phyloP scores from a whole-genome alignment of 208 protist genomes.

The Leishmania mexicana region DNA sequence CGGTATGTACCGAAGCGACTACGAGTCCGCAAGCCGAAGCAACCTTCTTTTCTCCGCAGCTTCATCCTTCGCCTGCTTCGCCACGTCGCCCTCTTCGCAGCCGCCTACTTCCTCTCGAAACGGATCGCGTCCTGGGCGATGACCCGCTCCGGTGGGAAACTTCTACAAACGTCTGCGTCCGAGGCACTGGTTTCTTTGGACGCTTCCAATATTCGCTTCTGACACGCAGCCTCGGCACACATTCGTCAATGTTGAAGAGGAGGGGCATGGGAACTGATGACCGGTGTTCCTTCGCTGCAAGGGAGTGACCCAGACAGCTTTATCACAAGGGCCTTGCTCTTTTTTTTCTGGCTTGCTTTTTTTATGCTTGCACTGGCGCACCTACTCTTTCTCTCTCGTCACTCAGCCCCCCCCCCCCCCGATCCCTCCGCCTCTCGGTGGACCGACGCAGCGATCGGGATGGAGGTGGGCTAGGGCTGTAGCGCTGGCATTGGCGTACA shows the following conservation, averaged over 20 bases:
- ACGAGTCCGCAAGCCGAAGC: slow-evolving; percentile 18
- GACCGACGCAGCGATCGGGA: neutral
- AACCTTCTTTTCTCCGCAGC: slow-evolving; percentile 33
- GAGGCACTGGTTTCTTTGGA: neutral
- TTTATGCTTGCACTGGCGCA: neutral
- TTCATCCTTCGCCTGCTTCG: slow-evolving; percentile 38
- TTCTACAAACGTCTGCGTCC: slow-evolving; percentile 14
- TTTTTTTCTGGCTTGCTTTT: neutral
- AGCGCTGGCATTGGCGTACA: neutral
- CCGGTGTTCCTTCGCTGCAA: neutral
- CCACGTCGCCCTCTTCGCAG: slow-evolving; percentile 38
- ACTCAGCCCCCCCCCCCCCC: too few relatives aligned
- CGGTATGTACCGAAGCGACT: slow-evolving; percentile 31
- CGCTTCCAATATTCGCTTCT: slow-evolving; percentile 19
- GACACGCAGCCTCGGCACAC: neutral
- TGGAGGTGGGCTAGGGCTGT: neutral
- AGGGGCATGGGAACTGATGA: neutral
- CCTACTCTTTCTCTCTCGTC: neutral
- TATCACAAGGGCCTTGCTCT: neutral
- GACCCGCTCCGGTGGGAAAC: slow-evolving; percentile 19
- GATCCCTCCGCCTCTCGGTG: neutral
- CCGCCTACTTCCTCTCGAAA: slow-evolving; percentile 45
- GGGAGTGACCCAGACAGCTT: neutral
- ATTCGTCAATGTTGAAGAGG: neutral
- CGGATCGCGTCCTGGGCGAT: slow-evolving; percentile 26